Percentiles rank a stretch among this genome's conserved stretches.
phyloP scores from a whole-genome alignment of 371 early-diverging fungal species.

The Apophysomyces trapeziformis region DNA sequence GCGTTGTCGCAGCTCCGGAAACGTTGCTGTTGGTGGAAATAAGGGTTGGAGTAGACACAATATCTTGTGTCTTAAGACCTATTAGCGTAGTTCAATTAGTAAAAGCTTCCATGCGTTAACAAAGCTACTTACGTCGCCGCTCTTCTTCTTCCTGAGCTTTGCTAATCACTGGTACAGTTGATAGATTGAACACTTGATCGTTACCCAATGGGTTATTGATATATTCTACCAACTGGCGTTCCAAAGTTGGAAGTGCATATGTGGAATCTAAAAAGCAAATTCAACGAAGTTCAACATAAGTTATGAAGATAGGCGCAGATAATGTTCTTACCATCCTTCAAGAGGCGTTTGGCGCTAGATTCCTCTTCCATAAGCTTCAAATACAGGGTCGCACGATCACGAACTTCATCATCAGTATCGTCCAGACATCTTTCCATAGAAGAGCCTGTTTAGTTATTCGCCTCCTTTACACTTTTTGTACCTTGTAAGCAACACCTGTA shows the following conservation, averaged over 20 bases:
- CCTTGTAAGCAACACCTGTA: slow-evolving; percentile 83
- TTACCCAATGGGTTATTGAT: slow-evolving; percentile 68
- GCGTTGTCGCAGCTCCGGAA: slow-evolving; percentile 24
- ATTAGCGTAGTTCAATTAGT: neutral
- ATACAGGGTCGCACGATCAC: slow-evolving; percentile 94
- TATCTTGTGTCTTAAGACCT: slow-evolving; percentile 37
- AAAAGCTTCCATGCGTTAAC: neutral
- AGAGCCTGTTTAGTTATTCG: slow-evolving; percentile 2
- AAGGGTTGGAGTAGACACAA: slow-evolving; percentile 38
- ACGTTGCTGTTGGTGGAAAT: slow-evolving; percentile 24
- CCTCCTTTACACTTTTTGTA: slow-evolving; percentile 18
- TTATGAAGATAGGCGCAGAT: neutral
- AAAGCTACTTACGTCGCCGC: slow-evolving; percentile 44
- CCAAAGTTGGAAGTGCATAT: slow-evolving; percentile 85
- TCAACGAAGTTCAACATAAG: neutral
- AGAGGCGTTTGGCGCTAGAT: slow-evolving; percentile 57
- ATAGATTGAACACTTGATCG: slow-evolving; percentile 77
- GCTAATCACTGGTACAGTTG: slow-evolving; percentile 78
- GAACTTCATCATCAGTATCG: slow-evolving; percentile 97
- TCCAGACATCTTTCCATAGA: slow-evolving; percentile 81
- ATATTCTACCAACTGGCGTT: slow-evolving; percentile 86
- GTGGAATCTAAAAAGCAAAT: slow-evolving; percentile 66
- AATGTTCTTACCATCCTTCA: slow-evolving; percentile 59
- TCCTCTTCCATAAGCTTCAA: slow-evolving; percentile 79
- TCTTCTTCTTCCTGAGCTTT: slow-evolving; percentile 82